Conservation (phyloP, 108 stramenopile genomes). For the Cyclotella sp. region DNA sequence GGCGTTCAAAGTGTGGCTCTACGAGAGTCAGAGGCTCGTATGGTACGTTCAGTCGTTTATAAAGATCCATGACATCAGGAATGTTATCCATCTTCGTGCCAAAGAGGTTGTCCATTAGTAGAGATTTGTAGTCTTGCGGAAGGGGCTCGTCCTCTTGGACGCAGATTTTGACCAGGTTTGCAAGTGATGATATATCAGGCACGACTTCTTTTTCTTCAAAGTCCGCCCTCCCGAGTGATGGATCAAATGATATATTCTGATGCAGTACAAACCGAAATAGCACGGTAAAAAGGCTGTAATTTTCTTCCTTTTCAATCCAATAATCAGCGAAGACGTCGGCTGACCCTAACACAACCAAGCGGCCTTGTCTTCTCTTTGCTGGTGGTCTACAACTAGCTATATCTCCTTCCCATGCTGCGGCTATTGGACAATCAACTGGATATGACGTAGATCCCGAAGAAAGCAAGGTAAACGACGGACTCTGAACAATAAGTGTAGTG, state of each 20-base stretch:
- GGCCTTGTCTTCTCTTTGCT: conserved; percentile 33
- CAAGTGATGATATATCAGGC: conserved; percentile 76
- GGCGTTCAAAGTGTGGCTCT: conserved; percentile 82
- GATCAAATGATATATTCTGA: conserved; percentile 41
- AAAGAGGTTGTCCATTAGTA: conserved; percentile 78
- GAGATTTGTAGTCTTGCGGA: conserved; percentile 75
- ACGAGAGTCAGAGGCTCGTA: conserved; percentile 81
- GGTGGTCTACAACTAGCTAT: neutral
- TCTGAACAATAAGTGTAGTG: conserved; percentile 69
- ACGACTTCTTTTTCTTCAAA: conserved; percentile 64
- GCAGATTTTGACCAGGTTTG: conserved; percentile 72
- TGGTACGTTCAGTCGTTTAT: conserved; percentile 65
- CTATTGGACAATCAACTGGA: conserved; percentile 82
- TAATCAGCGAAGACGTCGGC: conserved; percentile 75
- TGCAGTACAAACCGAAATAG: conserved; percentile 59
- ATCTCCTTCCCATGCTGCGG: conserved; percentile 66
- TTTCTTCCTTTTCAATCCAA: conserved; percentile 88
- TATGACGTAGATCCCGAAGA: conserved; percentile 80
- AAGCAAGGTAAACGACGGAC: conserved; percentile 65
- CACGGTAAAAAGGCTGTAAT: conserved; percentile 62
- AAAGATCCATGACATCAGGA: conserved; percentile 78
- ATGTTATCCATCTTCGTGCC: conserved; percentile 66
- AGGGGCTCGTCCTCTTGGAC: conserved; percentile 77
- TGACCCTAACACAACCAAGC: conserved; percentile 74
- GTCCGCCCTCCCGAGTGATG: conserved; percentile 41